Evolutionary conservation across 2,329 filamentous ascomycete species (phyloP).

Genomic region (Mycosphaerella sp.): DNA sequence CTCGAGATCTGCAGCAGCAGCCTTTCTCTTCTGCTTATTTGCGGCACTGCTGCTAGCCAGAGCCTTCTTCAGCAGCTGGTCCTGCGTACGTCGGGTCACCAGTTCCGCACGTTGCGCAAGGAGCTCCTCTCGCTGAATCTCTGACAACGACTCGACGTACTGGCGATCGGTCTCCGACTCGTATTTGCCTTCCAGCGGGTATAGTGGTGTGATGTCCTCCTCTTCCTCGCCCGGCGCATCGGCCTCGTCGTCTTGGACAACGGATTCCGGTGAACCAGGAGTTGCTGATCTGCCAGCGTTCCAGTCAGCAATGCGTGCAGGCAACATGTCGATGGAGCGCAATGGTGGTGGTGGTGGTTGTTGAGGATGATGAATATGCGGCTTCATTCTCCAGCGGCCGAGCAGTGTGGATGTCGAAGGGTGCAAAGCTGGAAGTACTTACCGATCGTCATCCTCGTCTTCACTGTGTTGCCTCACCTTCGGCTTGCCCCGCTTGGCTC

Average conservation of each 20-base stretch:
- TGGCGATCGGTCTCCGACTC: constrained; percentile 50
- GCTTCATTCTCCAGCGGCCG: not conserved
- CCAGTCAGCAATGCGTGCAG: constrained; percentile 5
- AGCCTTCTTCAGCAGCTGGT: constrained; percentile 71
- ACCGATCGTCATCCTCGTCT: constrained; percentile 71
- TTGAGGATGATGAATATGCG: constrained; percentile 4
- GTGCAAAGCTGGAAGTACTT: constrained; percentile 41
- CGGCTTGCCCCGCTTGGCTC: constrained; percentile 38
- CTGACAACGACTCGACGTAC: constrained; percentile 75
- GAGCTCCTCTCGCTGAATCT: constrained; percentile 85
- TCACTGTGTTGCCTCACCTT: constrained; percentile 52
- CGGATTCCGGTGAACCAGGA: constrained; percentile 62
- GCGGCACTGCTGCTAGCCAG: constrained; percentile 50
- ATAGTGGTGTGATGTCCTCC: constrained; percentile 56
- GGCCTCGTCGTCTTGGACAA: constrained; percentile 72
- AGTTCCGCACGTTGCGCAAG: constrained; percentile 81
- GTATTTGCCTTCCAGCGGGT: constrained; percentile 82
- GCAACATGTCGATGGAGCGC: constrained; percentile 3
- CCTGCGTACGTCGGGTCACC: constrained; percentile 75
- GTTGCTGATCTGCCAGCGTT: constrained; percentile 22
- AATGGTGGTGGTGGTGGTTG: not conserved
- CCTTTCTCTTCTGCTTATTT: constrained; percentile 66
- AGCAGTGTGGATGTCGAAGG: not conserved
- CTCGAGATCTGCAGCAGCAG: constrained; percentile 69
- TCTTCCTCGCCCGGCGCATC: constrained; percentile 26